Base-by-base conservation (phyloP, 2,329 filamentous ascomycete genomes). In the Camillea tinctor region DNA sequence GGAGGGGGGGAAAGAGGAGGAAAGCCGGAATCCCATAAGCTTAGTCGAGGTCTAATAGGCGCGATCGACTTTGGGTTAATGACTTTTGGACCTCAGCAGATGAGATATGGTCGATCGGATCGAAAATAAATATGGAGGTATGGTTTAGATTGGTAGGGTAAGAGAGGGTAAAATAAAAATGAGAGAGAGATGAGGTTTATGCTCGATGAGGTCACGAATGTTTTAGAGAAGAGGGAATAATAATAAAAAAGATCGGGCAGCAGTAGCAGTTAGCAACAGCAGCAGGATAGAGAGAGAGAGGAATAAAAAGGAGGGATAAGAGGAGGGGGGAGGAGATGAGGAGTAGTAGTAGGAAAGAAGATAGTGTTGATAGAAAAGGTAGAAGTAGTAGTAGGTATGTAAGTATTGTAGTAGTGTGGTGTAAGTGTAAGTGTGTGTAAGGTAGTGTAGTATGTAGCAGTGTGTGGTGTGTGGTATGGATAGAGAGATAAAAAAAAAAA, bases 181-280 rank as follows among this genome's bases (percentile, higher is more conserved):
- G 30, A 54, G 7, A 9, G 48, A 56, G 50, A 55, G 59, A 55
- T 44, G 56, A 51, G 53, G 49, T 23, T 52, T 49, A 58, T 52
- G 48, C 44, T 51, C 66, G 64, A 69, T 68, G 64, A 68, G 64
- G 65, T 68, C 66, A 70, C 66, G 57, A 60, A 68, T 63, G 56
- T 30, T n/a, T n/a, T 9, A 36, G 23, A 58, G 13, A 56, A 52
- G 53, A 60, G n/a, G n/a, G n/a, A n/a, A n/a, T n/a, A n/a, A n/a
- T n/a, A n/a, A n/a, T n/a, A n/a, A 50, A 22, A 61, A 58, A 52
- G 59, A 59, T 64, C 57, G 60, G 59, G 59, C 61, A 68, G 61
- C 63, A 64, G 60, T 60, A 60, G 55, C 20, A 24, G 50, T 49
- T 8, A 26, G 60, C 50, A 64, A 63, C 65, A 65, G 53, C 61